Evolutionary conservation across 495 filamentous ascomycete genomes (phyloP).

Genomic region (Xylaria longipes): DNA sequence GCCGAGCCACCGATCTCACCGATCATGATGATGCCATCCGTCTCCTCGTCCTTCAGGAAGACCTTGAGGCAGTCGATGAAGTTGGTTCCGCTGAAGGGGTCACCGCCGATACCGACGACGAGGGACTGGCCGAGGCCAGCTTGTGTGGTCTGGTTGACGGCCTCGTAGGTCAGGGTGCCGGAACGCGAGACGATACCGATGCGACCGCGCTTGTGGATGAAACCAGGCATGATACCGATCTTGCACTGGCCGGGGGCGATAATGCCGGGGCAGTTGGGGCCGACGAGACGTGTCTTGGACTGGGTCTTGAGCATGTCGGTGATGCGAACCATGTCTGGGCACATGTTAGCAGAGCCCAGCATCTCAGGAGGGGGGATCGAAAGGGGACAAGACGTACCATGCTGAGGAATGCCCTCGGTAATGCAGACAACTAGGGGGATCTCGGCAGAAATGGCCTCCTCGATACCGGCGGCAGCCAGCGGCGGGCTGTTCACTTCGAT

Average conservation of each 20-base stretch:
- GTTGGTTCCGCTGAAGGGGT: constrained; percentile 98
- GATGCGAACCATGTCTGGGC: constrained; percentile 95
- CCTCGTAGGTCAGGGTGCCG: constrained; percentile 98
- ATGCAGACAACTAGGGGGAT: constrained; percentile 95
- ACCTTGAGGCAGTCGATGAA: constrained; percentile 99
- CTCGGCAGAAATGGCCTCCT: constrained; percentile 94
- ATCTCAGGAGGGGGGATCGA: neutral
- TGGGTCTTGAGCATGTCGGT: constrained; percentile 98
- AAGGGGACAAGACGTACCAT: constrained; percentile 64
- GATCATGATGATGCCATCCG: constrained; percentile 99
- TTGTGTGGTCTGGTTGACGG: constrained; percentile 98
- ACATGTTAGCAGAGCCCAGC: constrained; percentile 26
- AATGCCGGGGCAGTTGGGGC: constrained; percentile 98
- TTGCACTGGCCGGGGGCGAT: constrained; percentile 99
- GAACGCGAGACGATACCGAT: constrained; percentile 98
- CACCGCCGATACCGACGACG: constrained; percentile 97
- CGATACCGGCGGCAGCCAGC: constrained; percentile 90
- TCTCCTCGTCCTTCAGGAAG: constrained; percentile 95
- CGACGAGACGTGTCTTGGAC: constrained; percentile 93
- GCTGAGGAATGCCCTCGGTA: constrained; percentile 97
- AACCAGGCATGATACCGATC: constrained; percentile 99
- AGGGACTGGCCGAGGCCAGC: constrained; percentile 96
- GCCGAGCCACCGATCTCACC: constrained; percentile 98
- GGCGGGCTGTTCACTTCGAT: constrained; percentile 67
- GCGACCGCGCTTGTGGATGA: constrained; percentile 99